phyloP scores from a whole-genome alignment of 441 rosid genomes.

The Metrosideros polymorpha region DNA sequence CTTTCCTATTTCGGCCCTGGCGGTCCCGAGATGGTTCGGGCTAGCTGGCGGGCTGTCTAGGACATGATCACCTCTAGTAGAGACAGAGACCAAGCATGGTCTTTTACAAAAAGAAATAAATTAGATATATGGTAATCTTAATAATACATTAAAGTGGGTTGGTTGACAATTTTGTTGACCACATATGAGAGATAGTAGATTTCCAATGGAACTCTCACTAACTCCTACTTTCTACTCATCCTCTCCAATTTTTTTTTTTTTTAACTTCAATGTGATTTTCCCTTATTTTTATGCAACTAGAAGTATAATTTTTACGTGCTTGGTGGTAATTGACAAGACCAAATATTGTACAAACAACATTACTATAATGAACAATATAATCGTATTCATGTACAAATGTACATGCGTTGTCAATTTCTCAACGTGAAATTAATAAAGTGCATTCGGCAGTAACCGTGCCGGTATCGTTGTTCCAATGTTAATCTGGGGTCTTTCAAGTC shows the following conservation, averaged over 20 bases:
- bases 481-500: not conserved
- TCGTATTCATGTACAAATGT: too few species aligned
- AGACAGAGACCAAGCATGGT: not conserved
- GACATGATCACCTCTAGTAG: not conserved
- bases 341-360: not conserved
- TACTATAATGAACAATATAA: too few species aligned
- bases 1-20: too few species aligned
- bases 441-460: not conserved
- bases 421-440: not conserved
- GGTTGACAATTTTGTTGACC: not conserved
- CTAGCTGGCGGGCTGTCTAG: too few species aligned
- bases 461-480: not conserved
- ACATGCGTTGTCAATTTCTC: not conserved
- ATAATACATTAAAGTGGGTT: not conserved
- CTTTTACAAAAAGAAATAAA: not conserved
- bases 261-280: not conserved
- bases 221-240: not conserved
- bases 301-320: not conserved
- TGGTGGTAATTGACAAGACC: not conserved
- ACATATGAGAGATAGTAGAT: not conserved
- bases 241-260: not conserved
- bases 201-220: not conserved
- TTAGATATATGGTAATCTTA: not conserved
- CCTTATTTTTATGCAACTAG: not conserved
- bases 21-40: too few species aligned